Evolutionary conservation across 305 asterid species (phyloP).

Genomic region (Withania somnifera): DNA sequence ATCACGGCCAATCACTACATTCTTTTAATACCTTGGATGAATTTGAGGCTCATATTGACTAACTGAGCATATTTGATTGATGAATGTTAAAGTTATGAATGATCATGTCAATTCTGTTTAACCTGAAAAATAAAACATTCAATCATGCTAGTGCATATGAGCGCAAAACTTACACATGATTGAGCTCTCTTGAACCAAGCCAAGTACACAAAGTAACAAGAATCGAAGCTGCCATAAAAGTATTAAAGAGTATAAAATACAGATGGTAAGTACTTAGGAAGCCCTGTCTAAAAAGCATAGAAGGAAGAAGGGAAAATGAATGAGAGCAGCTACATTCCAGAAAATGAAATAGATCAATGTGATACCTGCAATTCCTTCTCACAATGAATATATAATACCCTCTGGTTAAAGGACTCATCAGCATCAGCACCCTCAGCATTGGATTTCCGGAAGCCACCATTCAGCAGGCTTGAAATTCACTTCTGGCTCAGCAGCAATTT

Average conservation of each 20-base stretch:
- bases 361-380: background rate
- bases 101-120: background rate
- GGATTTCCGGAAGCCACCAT: background rate
- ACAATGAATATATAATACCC: background rate
- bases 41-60: background rate
- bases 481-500: background rate
- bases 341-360: background rate
- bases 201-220: background rate
- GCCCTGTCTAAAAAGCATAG: background rate
- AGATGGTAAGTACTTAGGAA: background rate
- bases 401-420: background rate
- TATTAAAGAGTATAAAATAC: background rate
- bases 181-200: background rate
- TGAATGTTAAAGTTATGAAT: no score
- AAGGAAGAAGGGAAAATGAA: background rate
- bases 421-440: background rate
- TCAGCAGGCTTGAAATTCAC: background rate
- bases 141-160: background rate
- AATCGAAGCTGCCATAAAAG: background rate
- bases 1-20: background rate
- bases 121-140: background rate
- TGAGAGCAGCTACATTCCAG: background rate
- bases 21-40: background rate
- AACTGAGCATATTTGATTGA: background rate
- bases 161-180: background rate